These are phyloP conservation scores for Salvia rosmarinus DNA, from an alignment of 257 asterid species.

Conservation along the genomic window DNA sequence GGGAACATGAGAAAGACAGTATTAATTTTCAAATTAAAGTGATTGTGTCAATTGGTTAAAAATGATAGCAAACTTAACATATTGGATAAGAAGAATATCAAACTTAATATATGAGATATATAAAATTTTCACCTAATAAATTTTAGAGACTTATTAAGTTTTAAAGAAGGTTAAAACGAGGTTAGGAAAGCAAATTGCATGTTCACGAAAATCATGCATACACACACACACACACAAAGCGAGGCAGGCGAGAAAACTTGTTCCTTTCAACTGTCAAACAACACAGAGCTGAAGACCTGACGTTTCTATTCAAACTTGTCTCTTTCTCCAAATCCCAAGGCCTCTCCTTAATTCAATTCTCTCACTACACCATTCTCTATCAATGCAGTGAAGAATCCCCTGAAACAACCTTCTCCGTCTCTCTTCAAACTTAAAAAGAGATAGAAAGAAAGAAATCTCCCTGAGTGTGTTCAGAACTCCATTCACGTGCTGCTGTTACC, in stretches of 20 bases:
- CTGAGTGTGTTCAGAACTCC: background rate
- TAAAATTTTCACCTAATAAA: too few relatives aligned
- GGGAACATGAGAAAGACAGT: too few relatives aligned
- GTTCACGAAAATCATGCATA: background rate
- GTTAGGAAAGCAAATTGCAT: background rate
- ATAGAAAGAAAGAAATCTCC: background rate
- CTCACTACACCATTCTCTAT: too few relatives aligned
- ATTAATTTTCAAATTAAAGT: too few relatives aligned
- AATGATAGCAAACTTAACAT: too few relatives aligned
- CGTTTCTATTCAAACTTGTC: conserved; percentile 32
- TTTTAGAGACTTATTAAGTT: too few relatives aligned
- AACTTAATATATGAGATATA: too few relatives aligned
- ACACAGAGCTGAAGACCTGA: conserved; percentile 21
- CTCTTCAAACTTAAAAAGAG: conserved; percentile 34
- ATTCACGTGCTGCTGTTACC: too few relatives aligned
- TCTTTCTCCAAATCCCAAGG: conserved; percentile 15
- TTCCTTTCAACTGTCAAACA: conserved; percentile 43
- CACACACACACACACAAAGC: background rate
- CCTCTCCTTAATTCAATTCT: too few relatives aligned
- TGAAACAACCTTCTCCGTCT: conserved; percentile 27
- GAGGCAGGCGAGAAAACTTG: background rate
- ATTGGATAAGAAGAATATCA: too few relatives aligned
- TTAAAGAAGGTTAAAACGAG: background rate
- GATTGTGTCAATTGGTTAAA: too few relatives aligned
- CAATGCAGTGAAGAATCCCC: conserved; percentile 26